Conservation (phyloP, 192 early-diverging fungal genomes). For the Irineochytrium annulatum region DNA sequence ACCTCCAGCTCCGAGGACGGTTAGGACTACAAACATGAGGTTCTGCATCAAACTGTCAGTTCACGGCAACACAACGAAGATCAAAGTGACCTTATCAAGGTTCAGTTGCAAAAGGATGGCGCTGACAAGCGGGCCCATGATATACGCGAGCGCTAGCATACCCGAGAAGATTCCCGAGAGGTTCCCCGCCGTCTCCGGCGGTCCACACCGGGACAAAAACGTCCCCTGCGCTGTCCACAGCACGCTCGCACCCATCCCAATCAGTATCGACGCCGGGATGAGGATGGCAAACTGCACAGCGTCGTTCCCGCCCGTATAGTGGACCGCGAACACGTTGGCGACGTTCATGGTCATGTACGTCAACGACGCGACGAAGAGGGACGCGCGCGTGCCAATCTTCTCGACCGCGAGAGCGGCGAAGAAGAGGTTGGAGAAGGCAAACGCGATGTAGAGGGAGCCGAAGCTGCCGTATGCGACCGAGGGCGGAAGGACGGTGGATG, state of each 20-base stretch:
- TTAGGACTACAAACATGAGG: conserved; percentile 13
- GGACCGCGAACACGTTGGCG: conserved; percentile 11
- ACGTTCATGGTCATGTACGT: conserved; percentile 15
- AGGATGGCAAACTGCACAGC: conserved; percentile 12
- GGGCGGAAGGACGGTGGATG: conserved; percentile 14
- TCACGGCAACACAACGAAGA: neutral
- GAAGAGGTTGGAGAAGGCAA: conserved; percentile 21
- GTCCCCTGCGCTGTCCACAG: conserved; percentile 22
- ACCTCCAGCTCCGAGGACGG: conserved; percentile 6
- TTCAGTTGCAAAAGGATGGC: conserved; percentile 12
- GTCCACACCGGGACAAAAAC: conserved; percentile 17
- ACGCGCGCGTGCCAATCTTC: conserved; percentile 11
- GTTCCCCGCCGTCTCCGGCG: conserved; percentile 8
- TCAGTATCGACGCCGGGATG: conserved; percentile 14
- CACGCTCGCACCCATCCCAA: conserved; percentile 16
- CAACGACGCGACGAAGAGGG: conserved; percentile 15
- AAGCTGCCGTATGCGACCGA: conserved; percentile 13
- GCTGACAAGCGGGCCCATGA: conserved; percentile 18
- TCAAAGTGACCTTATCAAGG: conserved; percentile 13
- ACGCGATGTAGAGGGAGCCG: conserved; percentile 17
- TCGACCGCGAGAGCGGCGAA: conserved; percentile 16
- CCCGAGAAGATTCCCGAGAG: conserved; percentile 25
- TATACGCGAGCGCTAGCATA: conserved; percentile 6
- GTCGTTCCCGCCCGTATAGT: conserved; percentile 5
- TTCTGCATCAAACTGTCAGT: neutral